phyloP scores from a whole-genome alignment of 192 early-diverging fungal genomes.

The Obelidium mucronatum region DNA sequence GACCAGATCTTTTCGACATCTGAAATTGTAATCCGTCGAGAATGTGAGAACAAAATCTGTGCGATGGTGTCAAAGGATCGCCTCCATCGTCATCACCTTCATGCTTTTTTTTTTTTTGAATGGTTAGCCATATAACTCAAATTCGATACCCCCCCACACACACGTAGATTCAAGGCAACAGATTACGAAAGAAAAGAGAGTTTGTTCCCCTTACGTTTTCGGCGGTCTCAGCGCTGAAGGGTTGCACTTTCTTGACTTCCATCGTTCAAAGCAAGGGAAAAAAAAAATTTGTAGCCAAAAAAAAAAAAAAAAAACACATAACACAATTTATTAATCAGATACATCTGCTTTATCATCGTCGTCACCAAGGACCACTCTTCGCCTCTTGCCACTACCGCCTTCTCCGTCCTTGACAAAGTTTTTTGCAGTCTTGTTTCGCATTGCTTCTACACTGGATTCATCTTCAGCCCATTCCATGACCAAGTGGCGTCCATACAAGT shows the following conservation, averaged over 20 bases:
- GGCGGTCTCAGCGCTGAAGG: slow-evolving; percentile 34
- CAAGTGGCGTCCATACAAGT: slow-evolving; percentile 97
- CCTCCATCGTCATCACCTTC: slow-evolving; percentile 1
- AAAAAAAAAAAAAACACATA: background rate
- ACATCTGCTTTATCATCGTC: background rate
- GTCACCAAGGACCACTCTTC: slow-evolving; percentile 68
- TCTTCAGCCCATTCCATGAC: slow-evolving; percentile 95
- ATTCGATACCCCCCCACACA: no score
- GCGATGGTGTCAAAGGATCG: background rate
- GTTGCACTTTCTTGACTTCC: slow-evolving; percentile 12
- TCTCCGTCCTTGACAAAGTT: slow-evolving; percentile 70
- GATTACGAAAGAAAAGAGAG: no score
- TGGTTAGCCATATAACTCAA: no score
- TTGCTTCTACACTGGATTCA: slow-evolving; percentile 75
- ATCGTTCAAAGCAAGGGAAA: background rate
- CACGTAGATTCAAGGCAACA: no score
- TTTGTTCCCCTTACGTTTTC: slow-evolving; percentile 39
- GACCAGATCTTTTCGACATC: slow-evolving; percentile 92
- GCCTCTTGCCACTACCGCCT: slow-evolving; percentile 61
- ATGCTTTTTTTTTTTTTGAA: background rate
- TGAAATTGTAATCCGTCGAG: slow-evolving; percentile 13
- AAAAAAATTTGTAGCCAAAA: background rate
- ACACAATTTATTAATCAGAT: slow-evolving; percentile 7
- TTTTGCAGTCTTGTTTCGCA: slow-evolving; percentile 85
- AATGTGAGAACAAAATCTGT: background rate